Base-by-base conservation (phyloP, 306 rosid species). In the Acacia melanoxylon region DNA sequence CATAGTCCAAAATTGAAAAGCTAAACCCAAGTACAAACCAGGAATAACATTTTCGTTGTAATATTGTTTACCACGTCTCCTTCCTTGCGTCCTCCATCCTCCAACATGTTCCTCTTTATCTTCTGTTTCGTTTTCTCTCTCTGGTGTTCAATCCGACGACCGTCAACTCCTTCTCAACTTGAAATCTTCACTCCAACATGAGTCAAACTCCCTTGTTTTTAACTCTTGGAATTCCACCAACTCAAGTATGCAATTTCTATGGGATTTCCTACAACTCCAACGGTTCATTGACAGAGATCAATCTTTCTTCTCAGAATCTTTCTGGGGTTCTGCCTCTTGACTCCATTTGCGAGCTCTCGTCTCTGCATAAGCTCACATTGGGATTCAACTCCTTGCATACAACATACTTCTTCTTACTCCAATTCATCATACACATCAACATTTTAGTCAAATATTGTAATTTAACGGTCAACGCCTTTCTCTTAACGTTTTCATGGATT, bases 281-380 rank as follows among this genome's bases (percentile, higher is more conserved):
- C 0, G 58, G 66, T 1, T 86, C 81, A 2, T 92, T 96, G 17
- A 66, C 76, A 6, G 94, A 85, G 72, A 92, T 96, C 62, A 81
- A 92, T 24, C 94, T 96, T 7, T 86, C 98, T 5, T 3, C 74
- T 6, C 74, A 61, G 42, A 78, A 27, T 0, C 85, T 96, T 1
- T 78, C 92, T 1, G 99, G 99, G 46, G 31, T 59, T 67, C 85
- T 93, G 59, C 94, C 97, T 4, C n/a, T 91, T 0, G 87, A 90
- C 80, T 81, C 91, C 10, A 80, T 96, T 77, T 96, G 99, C 86
- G 81, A 82, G 69, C 92, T 96, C 14, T 37, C 49, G 1, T 86
- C 91, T 0, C 84, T 96, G 12, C 81, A 86, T 3, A 96, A 76
- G 74, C 97, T 96, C 3, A 85, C 86, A 1, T 27, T 96, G 14